A percentile compares a stretch with the other conserved stretches of the same genome.
phyloP scores from a whole-genome alignment of 192 early-diverging fungal species.

The Podila epicladia region DNA sequence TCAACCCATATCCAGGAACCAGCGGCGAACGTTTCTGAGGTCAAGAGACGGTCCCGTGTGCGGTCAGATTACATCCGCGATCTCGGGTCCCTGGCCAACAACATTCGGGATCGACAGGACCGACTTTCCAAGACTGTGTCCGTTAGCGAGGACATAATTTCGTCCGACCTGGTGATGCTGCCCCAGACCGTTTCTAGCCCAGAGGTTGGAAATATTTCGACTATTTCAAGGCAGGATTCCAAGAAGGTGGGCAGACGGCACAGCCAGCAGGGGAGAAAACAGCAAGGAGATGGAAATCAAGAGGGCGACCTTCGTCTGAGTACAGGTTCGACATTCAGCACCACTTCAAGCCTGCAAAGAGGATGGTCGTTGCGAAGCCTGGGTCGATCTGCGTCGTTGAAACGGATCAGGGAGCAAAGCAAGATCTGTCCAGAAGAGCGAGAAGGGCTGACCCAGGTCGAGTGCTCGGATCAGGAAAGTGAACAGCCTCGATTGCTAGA shows the following conservation, averaged over 20 bases:
- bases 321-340: background rate
- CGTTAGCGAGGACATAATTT: background rate
- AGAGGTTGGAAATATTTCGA: too few species aligned
- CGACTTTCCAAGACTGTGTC: background rate
- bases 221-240: too few species aligned
- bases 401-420: background rate
- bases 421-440: conserved; percentile 21
- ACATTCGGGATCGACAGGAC: background rate
- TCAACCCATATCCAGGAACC: too few species aligned
- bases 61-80: conserved; percentile 34
- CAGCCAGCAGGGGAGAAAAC: too few species aligned
- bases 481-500: background rate
- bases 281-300: too few species aligned
- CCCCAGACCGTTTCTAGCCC: too few species aligned
- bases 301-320: too few species aligned
- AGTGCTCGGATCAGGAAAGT: background rate
- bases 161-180: too few species aligned
- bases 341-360: conserved; percentile 3
- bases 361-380: conserved; percentile 22
- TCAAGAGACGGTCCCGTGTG: background rate
- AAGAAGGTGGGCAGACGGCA: too few species aligned
- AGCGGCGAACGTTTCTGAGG: background rate
- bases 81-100: conserved; percentile 16
- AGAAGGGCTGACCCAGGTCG: conserved; percentile 6
- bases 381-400: conserved; percentile 11